These are phyloP conservation scores for Coniochaeta hoffmannii DNA, from an alignment of 2,329 filamentous ascomycete genomes.

Conservation along the genomic window DNA sequence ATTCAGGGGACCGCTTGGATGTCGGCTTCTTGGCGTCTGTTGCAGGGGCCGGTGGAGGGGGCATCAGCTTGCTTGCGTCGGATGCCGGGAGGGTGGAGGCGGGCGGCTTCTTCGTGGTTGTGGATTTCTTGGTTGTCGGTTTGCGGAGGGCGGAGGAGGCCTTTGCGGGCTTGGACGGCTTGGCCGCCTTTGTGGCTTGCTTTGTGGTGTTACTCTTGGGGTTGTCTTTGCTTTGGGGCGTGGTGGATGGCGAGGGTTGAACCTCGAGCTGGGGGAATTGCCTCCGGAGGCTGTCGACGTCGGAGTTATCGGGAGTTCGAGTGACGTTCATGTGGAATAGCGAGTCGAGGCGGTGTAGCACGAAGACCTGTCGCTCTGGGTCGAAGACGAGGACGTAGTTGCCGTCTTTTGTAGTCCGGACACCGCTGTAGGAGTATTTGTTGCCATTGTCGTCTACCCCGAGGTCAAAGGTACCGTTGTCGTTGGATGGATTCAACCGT, in stretches of 20 bases:
- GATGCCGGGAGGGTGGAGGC: conserved; percentile 18
- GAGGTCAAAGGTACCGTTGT: conserved; percentile 48
- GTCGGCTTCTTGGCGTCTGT: conserved; percentile 14
- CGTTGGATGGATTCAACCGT: conserved; percentile 43
- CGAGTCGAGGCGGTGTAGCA: conserved; percentile 75
- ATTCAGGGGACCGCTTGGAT: conserved; percentile 18
- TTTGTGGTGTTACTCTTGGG: not conserved
- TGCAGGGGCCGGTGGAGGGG: conserved; percentile 12
- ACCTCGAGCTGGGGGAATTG: conserved; percentile 59
- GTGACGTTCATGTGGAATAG: conserved; percentile 82
- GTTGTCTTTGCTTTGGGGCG: conserved; percentile 3
- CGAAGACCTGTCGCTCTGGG: conserved; percentile 63
- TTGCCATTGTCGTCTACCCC: conserved; percentile 45
- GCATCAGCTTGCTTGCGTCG: conserved; percentile 5
- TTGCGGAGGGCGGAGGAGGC: conserved; percentile 11
- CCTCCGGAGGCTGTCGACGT: conserved; percentile 55
- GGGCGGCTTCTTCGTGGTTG: conserved; percentile 18
- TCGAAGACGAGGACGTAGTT: conserved; percentile 72
- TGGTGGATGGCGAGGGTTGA: conserved; percentile 15
- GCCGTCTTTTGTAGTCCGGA: conserved; percentile 45
- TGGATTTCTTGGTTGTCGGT: not conserved
- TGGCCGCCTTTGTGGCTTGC: conserved; percentile 1
- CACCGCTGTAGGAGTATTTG: conserved; percentile 54
- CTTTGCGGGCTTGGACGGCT: conserved; percentile 5
- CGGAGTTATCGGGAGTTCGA: conserved; percentile 57